A percentile compares a stretch with the other conserved stretches of the same genome.
These are phyloP conservation scores for Ceratobasidium theobromae DNA, from an alignment of 1,284 basidiomycete species.

Conservation along the genomic window DNA sequence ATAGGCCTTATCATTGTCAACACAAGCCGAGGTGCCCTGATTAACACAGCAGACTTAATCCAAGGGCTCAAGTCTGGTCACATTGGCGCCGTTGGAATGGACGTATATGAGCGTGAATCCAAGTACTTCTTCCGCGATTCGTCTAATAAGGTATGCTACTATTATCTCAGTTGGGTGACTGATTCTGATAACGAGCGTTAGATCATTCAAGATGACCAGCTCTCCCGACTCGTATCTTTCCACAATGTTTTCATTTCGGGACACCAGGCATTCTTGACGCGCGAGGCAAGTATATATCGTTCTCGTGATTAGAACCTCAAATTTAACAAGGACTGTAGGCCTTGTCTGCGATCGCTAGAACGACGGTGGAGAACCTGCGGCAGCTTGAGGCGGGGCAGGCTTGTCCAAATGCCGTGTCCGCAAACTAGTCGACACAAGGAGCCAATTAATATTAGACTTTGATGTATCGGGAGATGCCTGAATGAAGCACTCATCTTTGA, in stretches of 20 bases:
- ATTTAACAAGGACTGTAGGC: conserved; percentile 30
- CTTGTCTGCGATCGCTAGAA: conserved; percentile 37
- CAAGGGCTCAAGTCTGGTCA: conserved; percentile 38
- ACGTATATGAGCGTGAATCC: conserved; percentile 40
- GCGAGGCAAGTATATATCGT: conserved; percentile 33
- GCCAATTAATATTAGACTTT: conserved; percentile 3
- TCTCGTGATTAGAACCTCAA: not conserved
- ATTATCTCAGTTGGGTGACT: not conserved
- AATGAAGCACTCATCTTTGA: not conserved
- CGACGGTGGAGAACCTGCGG: conserved; percentile 38
- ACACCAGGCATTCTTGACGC: conserved; percentile 41
- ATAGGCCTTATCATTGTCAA: conserved; percentile 43
- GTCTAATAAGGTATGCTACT: conserved; percentile 33
- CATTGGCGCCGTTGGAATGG: conserved; percentile 39
- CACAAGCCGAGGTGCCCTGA: conserved; percentile 46
- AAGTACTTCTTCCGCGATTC: conserved; percentile 40
- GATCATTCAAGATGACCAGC: conserved; percentile 40
- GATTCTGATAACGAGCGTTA: not conserved
- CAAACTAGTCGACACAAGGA: not conserved
- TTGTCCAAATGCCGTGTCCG: conserved; percentile 35
- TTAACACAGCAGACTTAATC: conserved; percentile 39
- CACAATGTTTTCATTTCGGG: conserved; percentile 40
- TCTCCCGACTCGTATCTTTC: conserved; percentile 39
- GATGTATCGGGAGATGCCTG: not conserved
- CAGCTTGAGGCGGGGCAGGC: conserved; percentile 33